Evolutionary conservation across 2,329 filamentous ascomycete genomes (phyloP).

Genomic region (Ophiosphaerella herpotricha): DNA sequence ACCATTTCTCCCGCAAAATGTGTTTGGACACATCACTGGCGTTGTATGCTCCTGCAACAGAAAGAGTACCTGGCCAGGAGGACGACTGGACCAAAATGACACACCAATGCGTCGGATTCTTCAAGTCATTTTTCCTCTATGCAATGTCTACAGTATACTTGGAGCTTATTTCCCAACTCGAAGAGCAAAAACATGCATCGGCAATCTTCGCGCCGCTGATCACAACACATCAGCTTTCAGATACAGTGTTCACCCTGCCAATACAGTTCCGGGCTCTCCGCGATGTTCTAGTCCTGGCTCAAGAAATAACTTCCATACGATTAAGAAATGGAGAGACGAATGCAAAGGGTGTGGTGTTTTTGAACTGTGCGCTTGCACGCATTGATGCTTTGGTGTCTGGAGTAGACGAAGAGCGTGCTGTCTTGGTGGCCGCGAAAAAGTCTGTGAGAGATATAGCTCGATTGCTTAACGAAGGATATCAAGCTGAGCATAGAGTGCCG

Average conservation of each 20-base stretch:
- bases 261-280: constrained; percentile 18
- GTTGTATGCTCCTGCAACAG: constrained; percentile 22
- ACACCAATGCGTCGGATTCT: constrained; percentile 26
- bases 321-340: constrained; percentile 33
- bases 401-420: constrained; percentile 18
- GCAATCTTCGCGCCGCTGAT: constrained; percentile 13
- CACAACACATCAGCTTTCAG: not conserved
- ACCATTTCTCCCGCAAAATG: constrained; percentile 56
- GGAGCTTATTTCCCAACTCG: constrained; percentile 28
- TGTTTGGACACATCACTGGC: constrained; percentile 48
- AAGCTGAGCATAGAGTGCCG: constrained; percentile 23
- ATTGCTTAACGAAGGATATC: constrained; percentile 23
- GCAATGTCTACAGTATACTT: constrained; percentile 27
- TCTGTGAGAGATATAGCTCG: constrained; percentile 12
- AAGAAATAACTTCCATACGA: constrained; percentile 13
- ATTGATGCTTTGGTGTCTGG: constrained; percentile 27
- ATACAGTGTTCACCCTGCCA: constrained; percentile 4
- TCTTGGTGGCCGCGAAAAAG: constrained; percentile 24
- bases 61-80: constrained; percentile 4
- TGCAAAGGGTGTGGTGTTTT: constrained; percentile 27
- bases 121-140: constrained; percentile 30
- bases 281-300: constrained; percentile 11
- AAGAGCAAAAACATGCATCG: constrained; percentile 15
- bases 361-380: constrained; percentile 24
- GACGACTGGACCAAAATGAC: constrained; percentile 32